Evolutionary conservation across 2,329 filamentous ascomycete genomes (phyloP).

Genomic region (Trichoderma koningiopsis): DNA sequence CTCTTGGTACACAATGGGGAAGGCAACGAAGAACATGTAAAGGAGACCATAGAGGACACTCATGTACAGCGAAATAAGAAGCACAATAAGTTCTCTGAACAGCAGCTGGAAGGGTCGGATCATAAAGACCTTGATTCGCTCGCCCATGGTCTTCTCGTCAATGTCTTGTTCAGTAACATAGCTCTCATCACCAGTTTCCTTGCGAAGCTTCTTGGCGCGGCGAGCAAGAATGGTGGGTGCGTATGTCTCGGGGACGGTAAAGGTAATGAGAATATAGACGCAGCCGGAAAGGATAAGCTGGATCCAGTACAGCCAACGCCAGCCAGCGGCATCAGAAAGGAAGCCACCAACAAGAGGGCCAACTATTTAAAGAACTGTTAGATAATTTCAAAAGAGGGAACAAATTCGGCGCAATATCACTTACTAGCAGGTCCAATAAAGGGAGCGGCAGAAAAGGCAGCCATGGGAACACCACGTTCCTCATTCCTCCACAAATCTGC

Average conservation of each 20-base stretch:
- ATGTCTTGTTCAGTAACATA: slow-evolving; percentile 82
- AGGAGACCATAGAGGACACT: slow-evolving; percentile 73
- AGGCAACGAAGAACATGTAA: slow-evolving; percentile 78
- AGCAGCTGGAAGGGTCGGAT: slow-evolving; percentile 83
- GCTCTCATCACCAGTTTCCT: slow-evolving; percentile 64
- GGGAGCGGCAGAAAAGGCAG: slow-evolving; percentile 78
- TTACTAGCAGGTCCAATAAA: slow-evolving; percentile 75
- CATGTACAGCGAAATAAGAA: slow-evolving; percentile 85
- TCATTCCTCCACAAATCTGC: slow-evolving; percentile 84
- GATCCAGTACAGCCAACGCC: slow-evolving; percentile 88
- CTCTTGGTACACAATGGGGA: slow-evolving; percentile 70
- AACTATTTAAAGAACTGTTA: slow-evolving; percentile 41
- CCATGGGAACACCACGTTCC: slow-evolving; percentile 85
- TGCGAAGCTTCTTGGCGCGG: slow-evolving; percentile 71
- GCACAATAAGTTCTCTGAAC: slow-evolving; percentile 80
- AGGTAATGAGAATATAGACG: slow-evolving; percentile 75
- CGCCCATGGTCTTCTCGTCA: slow-evolving; percentile 67
- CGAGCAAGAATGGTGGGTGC: slow-evolving; percentile 73
- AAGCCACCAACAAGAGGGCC: slow-evolving; percentile 78
- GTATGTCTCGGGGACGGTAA: slow-evolving; percentile 91
- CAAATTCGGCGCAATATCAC: slow-evolving; percentile 19
- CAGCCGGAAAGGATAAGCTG: slow-evolving; percentile 74
- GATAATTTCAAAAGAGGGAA: neutral
- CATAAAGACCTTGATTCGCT: slow-evolving; percentile 74
- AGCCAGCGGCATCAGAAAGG: slow-evolving; percentile 67